A percentile compares a stretch with the other conserved stretches of the same genome.
Evolutionary conservation across 2,329 filamentous ascomycete species (phyloP).

Genomic region (Trichoderma sp.): DNA sequence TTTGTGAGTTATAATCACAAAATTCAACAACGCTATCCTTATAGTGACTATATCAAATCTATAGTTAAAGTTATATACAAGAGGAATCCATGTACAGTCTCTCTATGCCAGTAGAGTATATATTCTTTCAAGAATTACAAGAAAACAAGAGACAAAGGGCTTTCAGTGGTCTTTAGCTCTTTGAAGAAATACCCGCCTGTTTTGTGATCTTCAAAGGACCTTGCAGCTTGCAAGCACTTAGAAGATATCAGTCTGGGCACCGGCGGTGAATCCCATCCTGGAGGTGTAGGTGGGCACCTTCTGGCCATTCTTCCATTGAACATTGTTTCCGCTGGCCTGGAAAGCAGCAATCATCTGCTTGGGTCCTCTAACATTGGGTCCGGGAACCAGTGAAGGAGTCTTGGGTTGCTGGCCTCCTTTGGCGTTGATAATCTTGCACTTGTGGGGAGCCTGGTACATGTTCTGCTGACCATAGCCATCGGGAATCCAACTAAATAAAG

Average conservation of each 20-base stretch:
- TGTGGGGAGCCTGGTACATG: conserved; percentile 18
- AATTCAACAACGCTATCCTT: background rate
- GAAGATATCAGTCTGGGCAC: conserved; percentile 23
- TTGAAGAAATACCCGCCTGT: background rate
- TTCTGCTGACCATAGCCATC: conserved; percentile 13
- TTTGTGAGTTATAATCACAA: background rate
- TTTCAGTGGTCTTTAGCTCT: too few species aligned
- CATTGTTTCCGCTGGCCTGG: conserved; percentile 6
- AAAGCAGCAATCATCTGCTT: conserved; percentile 25
- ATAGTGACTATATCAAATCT: background rate
- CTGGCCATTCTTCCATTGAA: conserved; percentile 10
- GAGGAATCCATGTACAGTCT: background rate
- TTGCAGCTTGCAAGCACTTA: background rate
- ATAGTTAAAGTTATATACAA: background rate
- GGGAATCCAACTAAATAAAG: background rate
- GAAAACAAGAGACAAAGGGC: background rate
- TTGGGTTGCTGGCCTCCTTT: conserved; percentile 16
- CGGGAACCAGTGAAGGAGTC: conserved; percentile 3
- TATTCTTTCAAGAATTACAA: background rate
- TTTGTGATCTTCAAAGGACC: background rate
- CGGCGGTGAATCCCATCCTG: conserved; percentile 5
- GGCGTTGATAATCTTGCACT: conserved; percentile 14
- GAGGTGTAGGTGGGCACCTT: conserved; percentile 16
- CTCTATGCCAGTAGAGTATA: background rate
- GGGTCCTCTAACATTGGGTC: conserved; percentile 1